Percentiles rank a stretch among this genome's conserved stretches.
These are phyloP conservation scores for Clarkia xantiana DNA, from an alignment of 345 rosid genomes.

Conservation along the genomic window DNA sequence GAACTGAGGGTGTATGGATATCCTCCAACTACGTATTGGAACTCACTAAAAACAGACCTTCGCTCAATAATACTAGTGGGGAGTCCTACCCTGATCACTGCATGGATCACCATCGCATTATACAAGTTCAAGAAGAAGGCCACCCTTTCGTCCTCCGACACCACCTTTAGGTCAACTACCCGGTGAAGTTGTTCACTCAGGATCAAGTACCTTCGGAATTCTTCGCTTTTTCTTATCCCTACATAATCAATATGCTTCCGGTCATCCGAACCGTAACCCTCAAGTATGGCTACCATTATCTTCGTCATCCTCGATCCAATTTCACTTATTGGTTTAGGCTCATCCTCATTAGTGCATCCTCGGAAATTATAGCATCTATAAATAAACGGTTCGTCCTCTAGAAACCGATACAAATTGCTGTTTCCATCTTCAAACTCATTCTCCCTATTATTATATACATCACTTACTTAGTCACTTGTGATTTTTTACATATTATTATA, in stretches of 20 bases:
- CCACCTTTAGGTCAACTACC: constrained; percentile 29
- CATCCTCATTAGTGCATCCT: constrained; percentile 40
- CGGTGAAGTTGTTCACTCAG: constrained; percentile 63
- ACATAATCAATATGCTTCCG: constrained; percentile 43
- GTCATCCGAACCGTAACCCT: constrained; percentile 59
- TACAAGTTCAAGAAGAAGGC: constrained; percentile 76
- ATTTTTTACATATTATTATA: too few relatives aligned
- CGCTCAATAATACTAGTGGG: constrained; percentile 59
- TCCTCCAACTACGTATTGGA: constrained; percentile 74
- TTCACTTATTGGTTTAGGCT: constrained; percentile 35
- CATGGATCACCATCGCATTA: constrained; percentile 92
- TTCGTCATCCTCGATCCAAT: constrained; percentile 39
- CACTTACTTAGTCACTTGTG: too few relatives aligned
- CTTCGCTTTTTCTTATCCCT: constrained; percentile 54
- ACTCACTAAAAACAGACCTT: constrained; percentile 48
- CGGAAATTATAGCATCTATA: constrained; percentile 51
- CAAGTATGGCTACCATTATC: constrained; percentile 68
- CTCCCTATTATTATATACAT: too few relatives aligned
- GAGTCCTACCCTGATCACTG: constrained; percentile 48
- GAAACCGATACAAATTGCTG: constrained; percentile 52
- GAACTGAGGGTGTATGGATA: constrained; percentile 42
- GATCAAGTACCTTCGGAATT: constrained; percentile 74
- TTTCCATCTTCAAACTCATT: constrained; percentile 78
- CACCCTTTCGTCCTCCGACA: constrained; percentile 44
- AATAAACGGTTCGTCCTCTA: constrained; percentile 70